phyloP scores from a whole-genome alignment of 345 rosid genomes.

The Passiflora organensis region DNA sequence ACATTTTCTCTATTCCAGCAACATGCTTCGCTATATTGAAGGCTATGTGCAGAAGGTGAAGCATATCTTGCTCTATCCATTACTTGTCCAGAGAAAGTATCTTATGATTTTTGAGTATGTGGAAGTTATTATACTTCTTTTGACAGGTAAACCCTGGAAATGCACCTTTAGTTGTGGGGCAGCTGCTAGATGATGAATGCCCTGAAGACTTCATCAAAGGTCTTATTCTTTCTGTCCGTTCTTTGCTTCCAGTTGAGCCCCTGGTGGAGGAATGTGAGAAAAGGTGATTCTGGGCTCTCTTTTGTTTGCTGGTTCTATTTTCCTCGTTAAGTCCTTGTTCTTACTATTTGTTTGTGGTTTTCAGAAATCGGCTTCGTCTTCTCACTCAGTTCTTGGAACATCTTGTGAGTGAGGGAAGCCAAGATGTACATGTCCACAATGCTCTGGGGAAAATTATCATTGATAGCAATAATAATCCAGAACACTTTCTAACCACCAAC shows the following conservation, averaged over 20 bases:
- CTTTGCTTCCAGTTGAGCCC: slow-evolving; percentile 81
- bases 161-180: slow-evolving; percentile 92
- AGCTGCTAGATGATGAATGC: slow-evolving; percentile 94
- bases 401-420: slow-evolving; percentile 99
- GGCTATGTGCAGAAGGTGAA: slow-evolving; percentile 97
- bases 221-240: slow-evolving; percentile 83
- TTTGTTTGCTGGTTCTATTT: background rate
- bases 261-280: slow-evolving; percentile 87
- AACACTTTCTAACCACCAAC: slow-evolving; percentile 95
- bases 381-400: slow-evolving; percentile 99
- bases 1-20: slow-evolving; percentile 86
- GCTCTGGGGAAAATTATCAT: slow-evolving; percentile 99
- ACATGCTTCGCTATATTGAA: slow-evolving; percentile 96
- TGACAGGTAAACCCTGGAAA: slow-evolving; percentile 95
- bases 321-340: slow-evolving; percentile 2
- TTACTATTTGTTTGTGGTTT: slow-evolving; percentile 24
- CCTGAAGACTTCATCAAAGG: slow-evolving; percentile 99
- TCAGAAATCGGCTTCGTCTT: slow-evolving; percentile 95
- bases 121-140: background rate
- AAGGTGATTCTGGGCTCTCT: slow-evolving; percentile 35
- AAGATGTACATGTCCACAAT: slow-evolving; percentile 97
- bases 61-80: background rate
- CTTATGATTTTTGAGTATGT: no score
- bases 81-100: no score
- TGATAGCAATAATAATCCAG: slow-evolving; percentile 98